Base-by-base conservation (phyloP, 352 stramenopile species). In the Phytophthora europaea region DNA sequence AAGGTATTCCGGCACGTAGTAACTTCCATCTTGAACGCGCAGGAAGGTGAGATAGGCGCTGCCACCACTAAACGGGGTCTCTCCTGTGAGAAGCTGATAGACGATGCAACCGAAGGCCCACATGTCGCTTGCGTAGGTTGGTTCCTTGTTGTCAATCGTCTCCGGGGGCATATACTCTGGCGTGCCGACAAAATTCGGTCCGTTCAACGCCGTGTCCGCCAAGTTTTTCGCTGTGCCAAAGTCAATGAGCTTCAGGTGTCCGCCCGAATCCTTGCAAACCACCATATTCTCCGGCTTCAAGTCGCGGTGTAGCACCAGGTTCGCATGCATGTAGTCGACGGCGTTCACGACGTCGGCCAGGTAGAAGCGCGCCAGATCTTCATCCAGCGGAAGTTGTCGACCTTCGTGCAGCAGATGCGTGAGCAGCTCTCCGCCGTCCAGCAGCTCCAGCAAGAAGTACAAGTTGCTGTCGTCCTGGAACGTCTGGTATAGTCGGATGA, bases 211-310 rank as follows among this genome's bases (percentile, higher is more conserved):
- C 33, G 72, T 65, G 43, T 94, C 79, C 0, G 47, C 65, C 12
- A 95, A 34, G 51, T 94, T 88, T 38, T 97, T 97, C 34, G 90
- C 86, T 6, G 90, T 97, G 0, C 90, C 90, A 65, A 97, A 97
- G 61, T 97, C 90, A 43, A 97, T 91, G 20, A 97, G 72, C 22
- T 88, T 84, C 20, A 95, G 20, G 52, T 97, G 90, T 4, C 79
- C 82, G 55, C 90, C 82, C 2, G 66, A 51, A 23, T 70, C 60
- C 22, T 80, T 78, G 22, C 67, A 81, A 4, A 98, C 86, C 47
- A 99, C 87, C 76, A 99, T 96, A 76, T 99, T 99, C 70, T 99
- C 98, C 0, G 98, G 94, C 72, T 99, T 98, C 20, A 99, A 70
- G 61, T 97, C 88, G 4, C 97, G 88, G 77, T 99, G 97, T 6